Evolutionary conservation across 2,329 filamentous ascomycete genomes (phyloP), one percentile per base, ranked within the genome.

Genomic region (Phialophora verrucosa): DNA sequence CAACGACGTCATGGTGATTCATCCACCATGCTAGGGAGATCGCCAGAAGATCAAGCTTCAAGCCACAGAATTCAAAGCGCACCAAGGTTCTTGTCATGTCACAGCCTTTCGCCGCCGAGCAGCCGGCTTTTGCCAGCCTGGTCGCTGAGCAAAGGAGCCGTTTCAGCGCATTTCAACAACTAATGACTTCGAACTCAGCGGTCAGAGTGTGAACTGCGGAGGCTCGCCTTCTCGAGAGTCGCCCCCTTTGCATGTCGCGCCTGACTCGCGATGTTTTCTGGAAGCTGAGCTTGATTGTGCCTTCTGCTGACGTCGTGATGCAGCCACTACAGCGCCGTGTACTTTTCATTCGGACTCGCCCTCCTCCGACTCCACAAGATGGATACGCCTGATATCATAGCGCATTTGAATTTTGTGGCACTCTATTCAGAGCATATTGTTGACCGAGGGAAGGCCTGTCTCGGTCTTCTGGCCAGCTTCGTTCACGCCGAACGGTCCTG

Each of bases 311-410:
- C 60, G 60, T 62, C 60, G 50, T 56, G 29, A n/a, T 62, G 60
- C 60, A 54, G 50, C 51, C 47, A 10, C 29, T 32, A 27, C 32
- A 51, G 20, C 4, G 2, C 38, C 14, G 27, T 51, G 20, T 53
- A 29, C 50, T 62, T 56, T 62, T 62, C 27, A 56, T 56, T 56
- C 60, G 60, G 11, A 31, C 17, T 25, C 60, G 32, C 25, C 51
- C n/a, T 47, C 60, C 20, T 27, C n/a, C 31, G 23, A 35, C 60
- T 62, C 53, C 60, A 55, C 50, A 35, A 32, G 62, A 64, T 64
- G 62, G 62, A 64, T 49, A 63, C 63, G 32, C 23, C 59, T 67
- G 62, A 64, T 64, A 67, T 67, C 61, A 67, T 67, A 17, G 61
- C 65, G 47, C 53, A 55, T 67, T 55, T 8, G 54, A 42, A 49